phyloP scores from a whole-genome alignment of 1,284 basidiomycete species.

The Somion occarium region DNA sequence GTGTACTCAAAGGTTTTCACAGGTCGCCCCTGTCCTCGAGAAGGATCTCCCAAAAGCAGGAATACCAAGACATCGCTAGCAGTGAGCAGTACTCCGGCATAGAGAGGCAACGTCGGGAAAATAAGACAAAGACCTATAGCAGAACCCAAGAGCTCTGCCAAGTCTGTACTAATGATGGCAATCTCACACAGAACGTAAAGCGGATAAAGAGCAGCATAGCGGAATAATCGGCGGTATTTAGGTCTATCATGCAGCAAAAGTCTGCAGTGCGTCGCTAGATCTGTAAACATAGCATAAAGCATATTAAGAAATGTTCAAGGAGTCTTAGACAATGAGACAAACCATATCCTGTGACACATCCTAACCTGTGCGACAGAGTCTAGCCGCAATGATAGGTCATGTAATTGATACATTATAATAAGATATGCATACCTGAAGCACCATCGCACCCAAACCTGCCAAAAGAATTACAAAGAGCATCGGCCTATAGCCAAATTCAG shows the following conservation, averaged over 20 bases:
- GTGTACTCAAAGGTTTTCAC: constrained; percentile 70
- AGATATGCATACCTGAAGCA: constrained; percentile 51
- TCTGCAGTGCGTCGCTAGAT: constrained; percentile 69
- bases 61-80: constrained; percentile 81
- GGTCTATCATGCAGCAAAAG: constrained; percentile 65
- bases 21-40: constrained; percentile 52
- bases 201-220: constrained; percentile 65
- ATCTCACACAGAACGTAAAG: constrained; percentile 68
- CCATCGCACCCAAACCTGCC: constrained; percentile 76
- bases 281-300: constrained; percentile 29
- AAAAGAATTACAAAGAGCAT: constrained; percentile 84
- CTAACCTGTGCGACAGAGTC: constrained; percentile 55
- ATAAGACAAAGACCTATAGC: constrained; percentile 79
- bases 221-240: constrained; percentile 51
- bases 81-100: constrained; percentile 80
- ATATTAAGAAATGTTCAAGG: background rate
- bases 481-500: constrained; percentile 68
- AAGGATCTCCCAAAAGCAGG: constrained; percentile 58
- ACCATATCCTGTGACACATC: constrained; percentile 68
- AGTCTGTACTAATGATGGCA: constrained; percentile 76
- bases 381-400: constrained; percentile 4
- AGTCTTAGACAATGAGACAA: no score
- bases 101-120: constrained; percentile 78
- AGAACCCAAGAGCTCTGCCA: constrained; percentile 74
- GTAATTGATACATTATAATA: constrained; percentile 4